Evolutionary conservation across 1,284 basidiomycete genomes (phyloP).

Genomic region (Hortiboletus rubellus): DNA sequence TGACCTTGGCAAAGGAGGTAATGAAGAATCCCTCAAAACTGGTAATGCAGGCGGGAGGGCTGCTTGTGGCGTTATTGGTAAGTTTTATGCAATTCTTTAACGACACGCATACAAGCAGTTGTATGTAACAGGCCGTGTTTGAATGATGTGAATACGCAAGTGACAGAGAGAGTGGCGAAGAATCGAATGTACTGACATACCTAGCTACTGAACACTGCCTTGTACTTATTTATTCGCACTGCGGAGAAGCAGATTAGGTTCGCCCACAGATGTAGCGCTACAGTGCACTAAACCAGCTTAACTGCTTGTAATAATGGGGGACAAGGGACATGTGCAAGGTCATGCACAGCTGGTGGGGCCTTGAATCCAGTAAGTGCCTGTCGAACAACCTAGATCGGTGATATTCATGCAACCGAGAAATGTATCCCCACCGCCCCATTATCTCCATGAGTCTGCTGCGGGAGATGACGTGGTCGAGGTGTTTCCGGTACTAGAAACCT

Average conservation of each 20-base stretch:
- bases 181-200: neutral
- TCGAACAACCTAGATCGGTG: neutral
- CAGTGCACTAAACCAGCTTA: neutral
- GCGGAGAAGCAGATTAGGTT: constrained; percentile 12
- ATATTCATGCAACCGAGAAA: neutral
- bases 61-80: constrained; percentile 77
- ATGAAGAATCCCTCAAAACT: constrained; percentile 68
- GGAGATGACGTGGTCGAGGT: neutral
- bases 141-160: constrained; percentile 12
- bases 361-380: neutral
- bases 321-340: neutral
- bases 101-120: neutral
- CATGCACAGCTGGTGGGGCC: constrained; percentile 35
- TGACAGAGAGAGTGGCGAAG: neutral
- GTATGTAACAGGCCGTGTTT: constrained; percentile 20
- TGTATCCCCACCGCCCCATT: neutral
- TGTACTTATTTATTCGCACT: constrained; percentile 11
- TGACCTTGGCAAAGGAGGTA: constrained; percentile 69
- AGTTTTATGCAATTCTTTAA: constrained; percentile 14
- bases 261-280: neutral
- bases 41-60: constrained; percentile 73
- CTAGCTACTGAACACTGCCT: neutral
- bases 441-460: neutral
- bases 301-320: neutral
- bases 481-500: neutral